Evolutionary conservation across 1,139 yeast genomes (phyloP), one percentile per base, ranked within the genome.

Genomic region (Groenewaldozyma sp.): DNA sequence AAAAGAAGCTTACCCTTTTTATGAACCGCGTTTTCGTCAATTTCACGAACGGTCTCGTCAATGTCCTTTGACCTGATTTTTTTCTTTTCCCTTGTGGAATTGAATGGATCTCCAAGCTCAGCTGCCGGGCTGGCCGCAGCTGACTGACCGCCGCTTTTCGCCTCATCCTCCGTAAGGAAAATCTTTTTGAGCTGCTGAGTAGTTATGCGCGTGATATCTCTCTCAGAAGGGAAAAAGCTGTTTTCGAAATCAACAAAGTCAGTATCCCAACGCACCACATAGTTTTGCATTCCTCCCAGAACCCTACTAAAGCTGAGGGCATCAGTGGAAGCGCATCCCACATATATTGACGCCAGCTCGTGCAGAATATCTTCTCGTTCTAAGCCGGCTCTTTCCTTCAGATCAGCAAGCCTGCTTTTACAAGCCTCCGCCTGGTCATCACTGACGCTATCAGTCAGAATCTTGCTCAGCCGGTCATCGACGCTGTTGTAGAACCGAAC

Each of bases 121-220:
- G 11, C 26, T 7, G 26, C 7, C 10, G 26, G 26, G 11, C 26
- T 22, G 11, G 26, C 10, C 11, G 11, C 7, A 7, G 11, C 26
- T 7, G 26, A 22, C 7, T 7, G 10, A 22, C 31, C 31, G 17
- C 22, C 18, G 18, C 33, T 18, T 29, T 29, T 29, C 10, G 22
- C 5, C 17, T 29, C 28, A 16, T 47, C 51, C 13, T 48, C 51
- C 3, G 46, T 28, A 16, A 74, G 60, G 52, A 91, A 78, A 41
- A 87, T 71, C 50, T 78, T 83, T 45, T 79, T 76, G 54, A 93
- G 67, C 55, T 91, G 98, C 50, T 81, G 81, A 11, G 95, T 84
- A 2, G 98, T 88, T 35, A 91, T 82, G 45, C 87, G 71, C 6
- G 95, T 81, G 49, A 93, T 83, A 68, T 93, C 98, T 54, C 82